phyloP scores from a whole-genome alignment of 139 green algal genomes.

The Deuterostichococcus epilithicus region DNA sequence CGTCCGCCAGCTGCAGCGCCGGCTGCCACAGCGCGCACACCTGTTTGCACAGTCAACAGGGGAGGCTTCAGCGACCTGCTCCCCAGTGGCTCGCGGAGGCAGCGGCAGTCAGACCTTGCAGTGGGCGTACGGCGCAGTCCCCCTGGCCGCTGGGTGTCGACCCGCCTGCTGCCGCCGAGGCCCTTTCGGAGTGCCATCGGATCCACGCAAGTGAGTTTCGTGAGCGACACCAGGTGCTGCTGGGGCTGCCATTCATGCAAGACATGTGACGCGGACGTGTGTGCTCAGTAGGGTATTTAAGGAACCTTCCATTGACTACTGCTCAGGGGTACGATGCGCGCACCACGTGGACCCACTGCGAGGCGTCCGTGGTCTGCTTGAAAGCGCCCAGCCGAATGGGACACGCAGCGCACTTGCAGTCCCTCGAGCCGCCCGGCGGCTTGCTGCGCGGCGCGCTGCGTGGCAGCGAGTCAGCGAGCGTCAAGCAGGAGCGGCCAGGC shows the following conservation, averaged over 20 bases:
- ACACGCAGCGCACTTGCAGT: conserved; percentile 68
- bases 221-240: background rate
- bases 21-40: conserved; percentile 67
- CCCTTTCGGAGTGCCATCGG: too few species aligned
- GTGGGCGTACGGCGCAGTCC: too few species aligned
- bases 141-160: too few species aligned
- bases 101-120: too few species aligned
- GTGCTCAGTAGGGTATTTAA: background rate
- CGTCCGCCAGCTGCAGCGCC: conserved; percentile 22
- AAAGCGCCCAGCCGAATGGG: conserved; percentile 81
- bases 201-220: too few species aligned
- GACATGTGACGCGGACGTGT: background rate
- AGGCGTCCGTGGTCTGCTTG: conserved; percentile 47
- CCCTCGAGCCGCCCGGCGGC: conserved; percentile 56
- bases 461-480: too few species aligned
- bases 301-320: background rate
- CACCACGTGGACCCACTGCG: conserved; percentile 69
- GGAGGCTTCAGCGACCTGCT: background rate
- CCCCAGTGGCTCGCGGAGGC: too few species aligned
- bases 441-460: background rate
- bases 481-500: too few species aligned
- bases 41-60: conserved; percentile 19
- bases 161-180: too few species aligned
- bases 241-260: background rate
- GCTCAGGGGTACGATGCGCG: background rate